These are phyloP conservation scores for Penicillium griseofulvum DNA, from an alignment of 2,329 filamentous ascomycete species.

Conservation along the genomic window DNA sequence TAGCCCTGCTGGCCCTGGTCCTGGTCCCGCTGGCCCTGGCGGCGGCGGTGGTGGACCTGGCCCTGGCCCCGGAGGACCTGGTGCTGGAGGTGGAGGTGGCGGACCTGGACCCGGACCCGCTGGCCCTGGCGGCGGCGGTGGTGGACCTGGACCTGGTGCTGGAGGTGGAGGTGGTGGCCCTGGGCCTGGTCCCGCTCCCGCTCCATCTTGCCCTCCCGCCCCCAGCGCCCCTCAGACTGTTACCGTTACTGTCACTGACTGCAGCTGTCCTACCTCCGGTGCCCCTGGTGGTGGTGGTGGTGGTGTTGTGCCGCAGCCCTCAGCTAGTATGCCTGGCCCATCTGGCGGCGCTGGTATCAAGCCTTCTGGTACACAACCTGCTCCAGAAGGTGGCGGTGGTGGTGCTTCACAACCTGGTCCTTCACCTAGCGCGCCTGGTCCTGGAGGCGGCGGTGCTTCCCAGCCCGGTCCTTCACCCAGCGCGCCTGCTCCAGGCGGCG, in stretches of 20 bases:
- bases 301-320: neutral
- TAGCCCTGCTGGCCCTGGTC: neutral
- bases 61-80: neutral
- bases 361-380: slow-evolving; percentile 5
- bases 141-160: neutral
- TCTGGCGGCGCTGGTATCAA: slow-evolving; percentile 7
- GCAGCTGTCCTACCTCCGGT: slow-evolving; percentile 16
- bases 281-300: neutral
- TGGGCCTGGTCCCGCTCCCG: neutral
- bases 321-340: neutral
- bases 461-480: neutral
- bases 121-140: neutral
- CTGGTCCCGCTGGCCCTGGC: slow-evolving; percentile 1
- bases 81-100: neutral
- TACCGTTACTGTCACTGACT: slow-evolving; percentile 23
- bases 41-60: neutral
- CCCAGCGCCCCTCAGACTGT: slow-evolving; percentile 8
- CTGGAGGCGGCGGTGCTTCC: neutral
- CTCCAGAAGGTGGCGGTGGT: neutral
- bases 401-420: neutral
- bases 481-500: neutral
- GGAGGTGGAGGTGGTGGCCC: neutral
- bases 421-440: neutral
- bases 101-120: neutral
- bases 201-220: slow-evolving; percentile 7